These are phyloP conservation scores for Rhodotorula paludigena DNA, from an alignment of 768 basidiomycete species.

Conservation along the genomic window DNA sequence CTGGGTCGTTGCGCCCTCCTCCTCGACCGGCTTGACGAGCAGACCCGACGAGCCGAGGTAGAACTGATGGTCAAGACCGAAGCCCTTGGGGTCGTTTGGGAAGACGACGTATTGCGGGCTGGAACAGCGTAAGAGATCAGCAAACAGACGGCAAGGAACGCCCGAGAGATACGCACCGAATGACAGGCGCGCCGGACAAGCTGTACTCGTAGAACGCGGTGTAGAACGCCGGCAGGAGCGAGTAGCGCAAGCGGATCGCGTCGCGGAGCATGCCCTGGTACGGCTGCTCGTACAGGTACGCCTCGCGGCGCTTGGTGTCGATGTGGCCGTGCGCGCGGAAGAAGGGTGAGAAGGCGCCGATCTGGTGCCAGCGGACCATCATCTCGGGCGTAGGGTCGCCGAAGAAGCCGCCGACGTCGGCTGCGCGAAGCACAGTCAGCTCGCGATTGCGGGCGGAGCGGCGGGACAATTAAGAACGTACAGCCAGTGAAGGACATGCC, in stretches of 20 bases:
- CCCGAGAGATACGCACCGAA: conserved; percentile 43
- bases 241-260: conserved; percentile 73
- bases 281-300: conserved; percentile 84
- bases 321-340: conserved; percentile 92
- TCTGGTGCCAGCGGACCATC: conserved; percentile 94
- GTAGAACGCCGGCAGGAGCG: conserved; percentile 89
- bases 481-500: conserved; percentile 90
- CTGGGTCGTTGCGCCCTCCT: conserved; percentile 63
- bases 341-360: conserved; percentile 91
- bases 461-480: conserved; percentile 51
- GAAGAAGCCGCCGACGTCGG: conserved; percentile 98
- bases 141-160: neutral
- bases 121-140: neutral
- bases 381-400: conserved; percentile 92
- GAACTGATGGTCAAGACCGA: conserved; percentile 87
- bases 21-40: conserved; percentile 83
- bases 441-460: neutral
- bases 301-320: conserved; percentile 95
- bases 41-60: conserved; percentile 79
- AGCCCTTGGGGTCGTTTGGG: conserved; percentile 81
- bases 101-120: conserved; percentile 96
- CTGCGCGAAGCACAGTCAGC: conserved; percentile 51
- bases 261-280: conserved; percentile 76
- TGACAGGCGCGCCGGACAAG: conserved; percentile 70
- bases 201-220: conserved; percentile 91